These are phyloP conservation scores for Aureobasidium leucospermi DNA, from an alignment of 2,329 filamentous ascomycete genomes.

Conservation along the genomic window DNA sequence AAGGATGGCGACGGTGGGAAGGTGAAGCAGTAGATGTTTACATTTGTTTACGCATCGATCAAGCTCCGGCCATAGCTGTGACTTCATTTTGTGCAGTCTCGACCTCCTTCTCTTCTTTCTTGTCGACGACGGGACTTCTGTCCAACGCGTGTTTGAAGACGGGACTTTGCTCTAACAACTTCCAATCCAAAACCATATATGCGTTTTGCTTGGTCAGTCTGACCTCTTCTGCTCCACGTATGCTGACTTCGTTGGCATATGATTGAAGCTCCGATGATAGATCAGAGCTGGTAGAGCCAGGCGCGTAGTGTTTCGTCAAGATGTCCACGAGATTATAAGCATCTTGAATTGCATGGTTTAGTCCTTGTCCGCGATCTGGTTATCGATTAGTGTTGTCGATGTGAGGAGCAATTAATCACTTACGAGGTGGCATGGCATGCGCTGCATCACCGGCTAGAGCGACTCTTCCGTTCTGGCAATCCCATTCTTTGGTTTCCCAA, in stretches of 20 bases:
- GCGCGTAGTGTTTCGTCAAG: not conserved
- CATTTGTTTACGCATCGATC: too few species aligned
- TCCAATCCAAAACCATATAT: constrained; percentile 18
- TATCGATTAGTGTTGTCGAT: not conserved
- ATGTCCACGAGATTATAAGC: constrained; percentile 30
- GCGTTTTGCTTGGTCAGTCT: constrained; percentile 16
- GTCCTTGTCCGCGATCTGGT: constrained; percentile 38
- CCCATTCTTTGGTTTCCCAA: constrained; percentile 22
- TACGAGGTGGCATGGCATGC: constrained; percentile 39
- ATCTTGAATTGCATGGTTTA: constrained; percentile 39
- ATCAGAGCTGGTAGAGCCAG: not conserved
- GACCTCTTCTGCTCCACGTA: constrained; percentile 17
- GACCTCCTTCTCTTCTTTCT: not conserved
- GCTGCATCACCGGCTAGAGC: constrained; percentile 32
- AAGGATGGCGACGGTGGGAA: too few species aligned
- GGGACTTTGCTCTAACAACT: constrained; percentile 18
- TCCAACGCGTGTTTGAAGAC: constrained; percentile 18
- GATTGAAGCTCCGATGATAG: constrained; percentile 1
- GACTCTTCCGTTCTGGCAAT: constrained; percentile 23
- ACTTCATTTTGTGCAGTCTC: not conserved
- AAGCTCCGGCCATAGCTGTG: not conserved
- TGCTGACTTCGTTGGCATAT: constrained; percentile 17
- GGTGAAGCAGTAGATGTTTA: too few species aligned
- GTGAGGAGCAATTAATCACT: constrained; percentile 20
- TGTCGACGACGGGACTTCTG: not conserved